Conservation (phyloP, 2,329 filamentous ascomycete species). For the Hortaea sp. region DNA sequence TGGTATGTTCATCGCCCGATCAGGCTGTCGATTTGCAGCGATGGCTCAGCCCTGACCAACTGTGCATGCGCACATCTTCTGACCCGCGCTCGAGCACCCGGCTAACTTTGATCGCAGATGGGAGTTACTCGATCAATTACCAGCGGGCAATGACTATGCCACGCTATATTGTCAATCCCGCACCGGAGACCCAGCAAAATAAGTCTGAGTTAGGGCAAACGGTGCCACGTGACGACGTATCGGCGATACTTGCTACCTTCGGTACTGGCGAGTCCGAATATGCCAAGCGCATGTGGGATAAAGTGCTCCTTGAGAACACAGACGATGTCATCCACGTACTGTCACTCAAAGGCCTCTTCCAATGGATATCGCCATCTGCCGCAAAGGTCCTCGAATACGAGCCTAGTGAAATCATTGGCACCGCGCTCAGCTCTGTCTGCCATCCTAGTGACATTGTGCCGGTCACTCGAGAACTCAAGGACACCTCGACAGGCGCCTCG, state of each 20-base stretch:
- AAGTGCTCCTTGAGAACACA: constrained; percentile 82
- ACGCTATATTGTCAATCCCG: constrained; percentile 74
- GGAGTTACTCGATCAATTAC: constrained; percentile 76
- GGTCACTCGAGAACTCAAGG: constrained; percentile 82
- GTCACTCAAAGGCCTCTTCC: constrained; percentile 80
- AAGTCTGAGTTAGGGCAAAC: constrained; percentile 65
- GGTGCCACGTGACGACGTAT: constrained; percentile 76
- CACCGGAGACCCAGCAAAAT: constrained; percentile 44
- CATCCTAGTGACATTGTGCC: constrained; percentile 94
- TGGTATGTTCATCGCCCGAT: constrained; percentile 27
- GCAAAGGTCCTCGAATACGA: constrained; percentile 80
- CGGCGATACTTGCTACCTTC: constrained; percentile 67
- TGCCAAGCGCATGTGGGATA: constrained; percentile 79
- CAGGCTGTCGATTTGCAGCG: constrained; percentile 1
- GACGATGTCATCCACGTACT: constrained; percentile 91
- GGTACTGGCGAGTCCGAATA: constrained; percentile 63
- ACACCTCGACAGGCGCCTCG: constrained; percentile 62
- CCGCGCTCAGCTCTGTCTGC: constrained; percentile 79
- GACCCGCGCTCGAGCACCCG: constrained; percentile 2
- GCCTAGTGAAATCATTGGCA: constrained; percentile 70
- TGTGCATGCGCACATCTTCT: not conserved
- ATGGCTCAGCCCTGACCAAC: not conserved
- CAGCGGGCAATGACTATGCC: constrained; percentile 69
- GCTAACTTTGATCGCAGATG: constrained; percentile 39
- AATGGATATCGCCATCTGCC: constrained; percentile 84